Base-by-base conservation (phyloP, 1,284 basidiomycete genomes). In the Heliocybe sulcata region DNA sequence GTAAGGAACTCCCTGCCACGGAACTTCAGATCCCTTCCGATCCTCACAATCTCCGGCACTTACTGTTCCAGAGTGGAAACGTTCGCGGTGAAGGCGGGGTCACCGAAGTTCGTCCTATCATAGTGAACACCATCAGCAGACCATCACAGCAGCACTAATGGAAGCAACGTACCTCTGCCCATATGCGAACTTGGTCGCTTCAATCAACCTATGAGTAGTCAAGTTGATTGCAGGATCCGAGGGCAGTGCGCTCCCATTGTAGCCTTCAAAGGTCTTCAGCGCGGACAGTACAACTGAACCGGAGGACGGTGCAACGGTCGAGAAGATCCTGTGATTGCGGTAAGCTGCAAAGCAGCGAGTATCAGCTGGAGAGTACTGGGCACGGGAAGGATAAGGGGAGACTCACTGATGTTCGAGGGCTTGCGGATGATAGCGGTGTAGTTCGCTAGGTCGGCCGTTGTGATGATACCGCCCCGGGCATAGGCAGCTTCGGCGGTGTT, bases 241-340 rank as follows among this genome's bases (percentile, higher is more conserved):
- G 16, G 51, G 38, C 14, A 29, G 45, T 20, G 56, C 61, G 50
- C 55, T 57, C 2, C 59, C 59, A 12, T 48, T 45, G 42, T 61
- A 67, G 12, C 59, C 63, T 35, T 65, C 64, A 42, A 68, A 65
- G 16, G 71, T 61, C 20, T 67, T 69, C 12, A 73, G 60, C 0
- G 63, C 64, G 2, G 67, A 65, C 33, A 61, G 57, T 6, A 65
- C 64, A 20, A 76, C 68, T 0, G 69, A 65, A 11, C 76, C 77
- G 31, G 67, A 75, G 2, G 77, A 75, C 0, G 82, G 81, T 3
- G 77, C 75, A 52, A 69, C 69, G 3, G 80, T 80, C 2, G 80
- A 80, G 65, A 77, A 84, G 27, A 85, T 71, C 8, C 63, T 56
- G 45, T 69, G 75, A 50, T 72, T 69, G 35, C 71, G 67, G 64